Evolutionary conservation across 495 filamentous ascomycete species (phyloP), one percentile per base, ranked within the genome.

Genomic region (Penicillium samsonianum): DNA sequence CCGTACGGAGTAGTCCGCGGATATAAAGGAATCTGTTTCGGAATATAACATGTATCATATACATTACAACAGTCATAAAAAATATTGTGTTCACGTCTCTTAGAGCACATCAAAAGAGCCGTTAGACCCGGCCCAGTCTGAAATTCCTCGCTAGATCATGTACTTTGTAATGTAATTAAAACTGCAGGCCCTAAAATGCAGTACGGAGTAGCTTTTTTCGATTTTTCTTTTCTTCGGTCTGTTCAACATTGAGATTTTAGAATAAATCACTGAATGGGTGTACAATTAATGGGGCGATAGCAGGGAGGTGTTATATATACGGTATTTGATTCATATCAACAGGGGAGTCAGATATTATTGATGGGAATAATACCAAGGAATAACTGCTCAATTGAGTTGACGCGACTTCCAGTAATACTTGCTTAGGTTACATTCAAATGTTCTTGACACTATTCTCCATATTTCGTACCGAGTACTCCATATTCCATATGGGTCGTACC

Each of bases 401-500:
- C 23, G 23, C 4, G 23, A 25, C 23, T 25, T 25, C 4, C 30
- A 31, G n/a, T n/a, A n/a, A 31, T 11, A 31, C 10, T 31, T 31
- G 30, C 30, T 8, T 31, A 31, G 30, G 30, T 11, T 5, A 31
- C 30, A 11, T 31, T n/a, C n/a, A n/a, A n/a, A n/a, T n/a, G n/a
- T n/a, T n/a, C n/a, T n/a, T n/a, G n/a, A n/a, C n/a, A n/a, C n/a
- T n/a, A n/a, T n/a, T n/a, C n/a, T n/a, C n/a, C n/a, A n/a, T n/a
- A n/a, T n/a, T n/a, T n/a, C n/a, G n/a, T n/a, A n/a, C n/a, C n/a
- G n/a, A n/a, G n/a, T n/a, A n/a, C n/a, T n/a, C n/a, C n/a, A n/a
- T n/a, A n/a, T n/a, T 37, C 33, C 33, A 37, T n/a, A 37, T 3
- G 10, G 10, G 57, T 50, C 52, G 57, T 57, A 33, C 52, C n/a